Base-by-base conservation (phyloP, 208 protist species). In the Tritrichomonas foetus region DNA sequence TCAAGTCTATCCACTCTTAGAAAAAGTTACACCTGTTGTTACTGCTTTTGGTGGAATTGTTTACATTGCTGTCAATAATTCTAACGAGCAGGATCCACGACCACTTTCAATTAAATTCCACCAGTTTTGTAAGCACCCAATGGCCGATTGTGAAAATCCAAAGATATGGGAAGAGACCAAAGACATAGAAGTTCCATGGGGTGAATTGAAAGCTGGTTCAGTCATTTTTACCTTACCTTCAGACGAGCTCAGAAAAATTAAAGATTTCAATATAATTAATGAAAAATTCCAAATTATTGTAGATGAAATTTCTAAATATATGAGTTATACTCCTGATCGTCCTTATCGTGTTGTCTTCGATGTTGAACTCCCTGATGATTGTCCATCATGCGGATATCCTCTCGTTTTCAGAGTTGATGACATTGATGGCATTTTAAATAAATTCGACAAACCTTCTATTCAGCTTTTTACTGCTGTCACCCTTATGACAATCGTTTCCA, bases 171-270 rank as follows among this genome's bases (percentile, higher is more conserved):
- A 53, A 13, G 22, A 30, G 9, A 89, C 78, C 8, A 89, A 89
- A 89, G 78, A 89, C 39, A 89, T 89, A 27, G 78, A 89, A 89
- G 78, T 89, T 57, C 78, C 78, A 57, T 89, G 78, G 78, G 78
- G 78, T 3, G 78, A 89, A 57, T 44, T 89, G 1, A 47, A 61
- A 39, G 39, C 78, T 27, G 25, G 16, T n/a, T 39, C 33, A 39
- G 47, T 89, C 20, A 89, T 57, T 39, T 14, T 89, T 36, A 89
- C 78, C 1, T 20, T 57, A 16, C 78, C 78, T 16, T 57, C 27
- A 9, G 41, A 53, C 0, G 33, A 57, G 11, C 20, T 89, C 2
- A 25, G 47, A n/a, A n/a, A 39, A 47, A n/a, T 89, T 39, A 8
- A 3, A 69, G 47, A 89, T 39, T 44, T 89, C 16, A 22, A 89